Conservation (phyloP, 169 alveolate species). For the Plasmodium gallinaceum region DNA sequence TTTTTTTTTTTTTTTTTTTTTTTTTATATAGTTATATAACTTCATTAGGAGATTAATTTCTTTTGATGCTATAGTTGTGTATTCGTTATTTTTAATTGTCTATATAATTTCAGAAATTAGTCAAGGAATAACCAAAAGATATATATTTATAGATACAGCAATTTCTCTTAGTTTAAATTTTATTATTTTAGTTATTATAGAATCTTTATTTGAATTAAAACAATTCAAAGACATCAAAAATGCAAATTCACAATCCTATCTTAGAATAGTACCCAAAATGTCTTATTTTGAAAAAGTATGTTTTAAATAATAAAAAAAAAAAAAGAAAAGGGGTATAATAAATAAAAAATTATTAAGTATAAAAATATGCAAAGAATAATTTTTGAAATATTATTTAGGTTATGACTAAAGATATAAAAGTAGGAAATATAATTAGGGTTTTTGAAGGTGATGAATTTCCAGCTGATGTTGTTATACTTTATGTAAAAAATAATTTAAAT, state of each 20-base stretch:
- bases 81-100: conserved; percentile 47
- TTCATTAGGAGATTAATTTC: conserved; percentile 66
- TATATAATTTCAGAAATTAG: conserved; percentile 71
- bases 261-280: conserved; percentile 75
- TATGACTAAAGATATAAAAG: conserved; percentile 74
- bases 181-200: conserved; percentile 48
- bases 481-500: conserved; percentile 59
- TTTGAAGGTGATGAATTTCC: conserved; percentile 74
- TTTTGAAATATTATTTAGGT: conserved; percentile 26
- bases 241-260: conserved; percentile 75
- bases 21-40: conserved; percentile 43
- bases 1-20: conserved; percentile 15
- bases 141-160: conserved; percentile 47
- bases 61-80: conserved; percentile 59
- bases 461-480: conserved; percentile 75
- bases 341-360: not conserved
- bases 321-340: not conserved
- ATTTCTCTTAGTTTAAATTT: conserved; percentile 46
- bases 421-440: conserved; percentile 69
- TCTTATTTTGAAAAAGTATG: conserved; percentile 69
- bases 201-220: conserved; percentile 62
- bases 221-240: conserved; percentile 53
- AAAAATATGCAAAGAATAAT: too few relatives aligned
- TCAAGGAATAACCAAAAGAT: conserved; percentile 34
- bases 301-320: not conserved